Evolutionary conservation across 2,329 filamentous ascomycete genomes (phyloP).

Genomic region (Lachnellula subtilissima): DNA sequence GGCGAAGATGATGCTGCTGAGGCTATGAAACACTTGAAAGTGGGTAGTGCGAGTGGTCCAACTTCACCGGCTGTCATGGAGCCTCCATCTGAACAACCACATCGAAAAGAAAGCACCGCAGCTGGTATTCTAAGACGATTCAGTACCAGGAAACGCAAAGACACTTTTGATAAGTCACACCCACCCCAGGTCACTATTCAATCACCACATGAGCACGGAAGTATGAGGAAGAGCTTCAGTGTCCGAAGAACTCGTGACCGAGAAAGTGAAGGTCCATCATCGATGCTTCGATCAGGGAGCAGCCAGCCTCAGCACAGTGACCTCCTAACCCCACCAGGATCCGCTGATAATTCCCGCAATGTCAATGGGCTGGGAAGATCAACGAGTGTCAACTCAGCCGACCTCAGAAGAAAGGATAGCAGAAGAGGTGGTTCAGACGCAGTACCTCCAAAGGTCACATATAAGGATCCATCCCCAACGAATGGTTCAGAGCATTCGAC

Average conservation of each 20-base stretch:
- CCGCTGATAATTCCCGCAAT: slow-evolving; percentile 55
- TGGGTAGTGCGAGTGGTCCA: slow-evolving; percentile 44
- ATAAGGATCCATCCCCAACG: slow-evolving; percentile 64
- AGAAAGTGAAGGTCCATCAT: slow-evolving; percentile 40
- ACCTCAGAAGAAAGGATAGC: slow-evolving; percentile 63
- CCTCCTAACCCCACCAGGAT: slow-evolving; percentile 67
- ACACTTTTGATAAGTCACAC: slow-evolving; percentile 55
- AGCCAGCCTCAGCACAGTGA: slow-evolving; percentile 72
- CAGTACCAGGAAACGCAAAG: slow-evolving; percentile 77
- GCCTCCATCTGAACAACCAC: slow-evolving; percentile 54
- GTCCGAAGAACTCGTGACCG: slow-evolving; percentile 60
- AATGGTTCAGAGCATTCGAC: slow-evolving; percentile 75
- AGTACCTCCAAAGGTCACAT: slow-evolving; percentile 43
- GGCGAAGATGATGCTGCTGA: slow-evolving; percentile 88
- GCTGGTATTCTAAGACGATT: slow-evolving; percentile 81
- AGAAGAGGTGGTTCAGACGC: slow-evolving; percentile 51
- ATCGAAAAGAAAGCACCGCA: slow-evolving; percentile 82
- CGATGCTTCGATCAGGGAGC: slow-evolving; percentile 49
- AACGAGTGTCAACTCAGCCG: slow-evolving; percentile 86
- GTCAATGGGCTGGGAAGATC: slow-evolving; percentile 75
- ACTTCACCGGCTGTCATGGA: slow-evolving; percentile 47
- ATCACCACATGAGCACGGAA: slow-evolving; percentile 62
- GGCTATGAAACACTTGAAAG: slow-evolving; percentile 60
- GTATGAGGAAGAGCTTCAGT: slow-evolving; percentile 82
- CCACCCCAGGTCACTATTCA: slow-evolving; percentile 76